Evolutionary conservation across 2,329 filamentous ascomycete genomes (phyloP).

Genomic region (Didymella lethalis): DNA sequence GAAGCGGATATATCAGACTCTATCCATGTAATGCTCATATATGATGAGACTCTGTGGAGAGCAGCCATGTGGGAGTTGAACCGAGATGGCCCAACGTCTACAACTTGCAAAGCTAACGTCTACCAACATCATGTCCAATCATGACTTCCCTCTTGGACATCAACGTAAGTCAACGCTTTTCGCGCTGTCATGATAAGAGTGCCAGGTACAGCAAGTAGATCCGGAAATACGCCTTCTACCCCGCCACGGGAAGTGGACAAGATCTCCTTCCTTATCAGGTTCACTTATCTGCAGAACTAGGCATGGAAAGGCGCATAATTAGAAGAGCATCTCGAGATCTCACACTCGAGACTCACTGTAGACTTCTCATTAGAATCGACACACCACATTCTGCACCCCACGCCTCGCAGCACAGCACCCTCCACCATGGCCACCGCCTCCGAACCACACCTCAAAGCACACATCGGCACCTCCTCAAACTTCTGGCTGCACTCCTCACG

Average conservation of each 20-base stretch:
- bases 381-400: not conserved
- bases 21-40: too few relatives aligned
- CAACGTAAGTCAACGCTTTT: not conserved
- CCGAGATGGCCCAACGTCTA: too few relatives aligned
- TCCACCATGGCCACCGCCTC: not conserved
- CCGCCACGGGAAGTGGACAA: not conserved
- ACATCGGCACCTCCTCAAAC: constrained; percentile 53
- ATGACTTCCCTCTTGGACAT: too few relatives aligned
- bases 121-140: too few relatives aligned
- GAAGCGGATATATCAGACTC: too few relatives aligned
- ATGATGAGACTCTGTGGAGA: too few relatives aligned
- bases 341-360: too few relatives aligned
- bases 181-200: not conserved
- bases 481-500: constrained; percentile 57
- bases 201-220: not conserved
- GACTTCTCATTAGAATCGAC: too few relatives aligned
- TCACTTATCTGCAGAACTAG: not conserved
- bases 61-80: too few relatives aligned
- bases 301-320: not conserved
- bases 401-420: not conserved
- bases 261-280: not conserved
- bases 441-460: constrained; percentile 37
- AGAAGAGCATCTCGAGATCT: not conserved
- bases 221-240: not conserved
- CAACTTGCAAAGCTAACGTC: too few relatives aligned